These are phyloP conservation scores for Pseudonitzschia pungens DNA, from an alignment of 108 stramenopile species.

Conservation along the genomic window DNA sequence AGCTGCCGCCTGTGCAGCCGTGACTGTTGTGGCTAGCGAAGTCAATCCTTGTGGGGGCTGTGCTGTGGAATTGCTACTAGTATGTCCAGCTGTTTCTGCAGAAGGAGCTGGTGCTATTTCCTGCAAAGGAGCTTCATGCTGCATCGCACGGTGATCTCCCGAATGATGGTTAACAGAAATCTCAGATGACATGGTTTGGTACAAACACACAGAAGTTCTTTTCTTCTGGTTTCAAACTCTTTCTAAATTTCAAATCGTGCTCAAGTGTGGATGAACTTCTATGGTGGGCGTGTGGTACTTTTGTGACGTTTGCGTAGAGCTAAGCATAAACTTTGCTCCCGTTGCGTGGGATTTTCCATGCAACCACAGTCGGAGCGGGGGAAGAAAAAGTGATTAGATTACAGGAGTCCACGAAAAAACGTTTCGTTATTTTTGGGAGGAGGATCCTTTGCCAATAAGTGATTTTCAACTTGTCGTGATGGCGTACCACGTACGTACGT, in stretches of 20 bases:
- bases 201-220: too few relatives aligned
- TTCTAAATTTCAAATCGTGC: not conserved
- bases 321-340: not conserved
- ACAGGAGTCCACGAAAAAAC: not conserved
- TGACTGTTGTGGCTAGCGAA: not conserved
- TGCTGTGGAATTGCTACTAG: not conserved
- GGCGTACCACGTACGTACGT: not conserved
- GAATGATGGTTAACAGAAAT: not conserved
- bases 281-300: not conserved
- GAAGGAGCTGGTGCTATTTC: not conserved
- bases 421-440: not conserved
- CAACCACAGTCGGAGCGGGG: not conserved
- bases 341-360: slow-evolving; percentile 10
- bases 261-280: not conserved
- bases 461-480: not conserved
- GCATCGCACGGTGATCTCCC: not conserved
- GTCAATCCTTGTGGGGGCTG: not conserved
- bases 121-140: not conserved
- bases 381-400: not conserved
- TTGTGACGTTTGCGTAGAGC: not conserved
- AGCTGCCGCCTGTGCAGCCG: not conserved
- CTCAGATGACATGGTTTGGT: not conserved
- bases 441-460: too few relatives aligned
- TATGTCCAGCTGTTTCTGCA: not conserved
- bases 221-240: too few relatives aligned